Conservation (phyloP, 2,329 filamentous ascomycete species). For the Phialemonium atrogriseum region DNA sequence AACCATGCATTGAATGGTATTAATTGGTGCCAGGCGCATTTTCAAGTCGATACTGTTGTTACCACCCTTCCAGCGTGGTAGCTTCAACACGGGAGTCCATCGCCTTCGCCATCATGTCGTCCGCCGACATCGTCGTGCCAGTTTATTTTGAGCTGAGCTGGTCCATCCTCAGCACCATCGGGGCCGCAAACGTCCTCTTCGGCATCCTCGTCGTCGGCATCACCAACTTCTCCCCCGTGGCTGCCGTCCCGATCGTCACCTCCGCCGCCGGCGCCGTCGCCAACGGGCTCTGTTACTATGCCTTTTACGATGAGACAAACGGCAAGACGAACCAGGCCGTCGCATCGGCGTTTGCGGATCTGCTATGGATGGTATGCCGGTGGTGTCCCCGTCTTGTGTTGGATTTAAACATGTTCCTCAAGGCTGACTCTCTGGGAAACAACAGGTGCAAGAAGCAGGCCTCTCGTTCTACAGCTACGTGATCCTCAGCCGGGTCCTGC, state of each 20-base stretch:
- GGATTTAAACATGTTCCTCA: not conserved
- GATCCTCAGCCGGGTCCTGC: constrained; percentile 42
- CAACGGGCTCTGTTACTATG: constrained; percentile 34
- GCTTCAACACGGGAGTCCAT: too few relatives aligned
- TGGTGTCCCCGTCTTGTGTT: not conserved
- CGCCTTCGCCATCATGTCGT: not conserved
- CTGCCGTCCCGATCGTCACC: constrained; percentile 29
- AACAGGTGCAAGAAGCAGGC: constrained; percentile 34
- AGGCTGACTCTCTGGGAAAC: not conserved
- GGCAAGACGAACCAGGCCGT: constrained; percentile 17
- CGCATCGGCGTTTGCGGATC: constrained; percentile 29
- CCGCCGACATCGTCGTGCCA: constrained; percentile 5
- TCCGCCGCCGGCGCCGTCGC: constrained; percentile 29
- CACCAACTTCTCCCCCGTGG: constrained; percentile 27
- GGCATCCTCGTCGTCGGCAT: constrained; percentile 29
- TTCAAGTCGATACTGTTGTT: too few relatives aligned
- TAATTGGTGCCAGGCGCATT: too few relatives aligned
- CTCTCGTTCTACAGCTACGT: constrained; percentile 42
- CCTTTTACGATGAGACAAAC: constrained; percentile 24
- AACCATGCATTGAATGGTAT: too few relatives aligned
- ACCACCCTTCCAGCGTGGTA: too few relatives aligned
- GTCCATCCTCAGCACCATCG: constrained; percentile 35
- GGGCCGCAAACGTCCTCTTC: constrained; percentile 29
- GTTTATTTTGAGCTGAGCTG: constrained; percentile 34
- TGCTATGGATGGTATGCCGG: constrained; percentile 31